These are phyloP conservation scores for Fusarium sp. DNA, from an alignment of 2,329 filamentous ascomycete genomes.

Conservation along the genomic window DNA sequence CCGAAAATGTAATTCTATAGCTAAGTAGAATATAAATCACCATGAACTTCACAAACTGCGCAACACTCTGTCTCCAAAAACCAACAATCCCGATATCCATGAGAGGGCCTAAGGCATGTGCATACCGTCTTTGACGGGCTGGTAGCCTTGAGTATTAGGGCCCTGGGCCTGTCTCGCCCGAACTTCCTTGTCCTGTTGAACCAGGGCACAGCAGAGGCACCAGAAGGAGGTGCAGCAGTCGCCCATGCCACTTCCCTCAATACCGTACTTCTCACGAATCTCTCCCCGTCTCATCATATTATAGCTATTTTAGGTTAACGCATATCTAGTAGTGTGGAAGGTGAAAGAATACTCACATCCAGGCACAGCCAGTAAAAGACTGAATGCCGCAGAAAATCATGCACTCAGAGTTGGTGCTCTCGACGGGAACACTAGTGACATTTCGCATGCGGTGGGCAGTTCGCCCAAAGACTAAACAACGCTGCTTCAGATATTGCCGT, in stretches of 20 bases:
- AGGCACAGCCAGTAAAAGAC: background rate
- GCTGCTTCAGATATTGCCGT: background rate
- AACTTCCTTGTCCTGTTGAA: conserved; percentile 21
- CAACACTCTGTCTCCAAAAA: accelerated
- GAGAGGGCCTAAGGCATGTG: background rate
- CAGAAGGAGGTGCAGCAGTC: conserved; percentile 21
- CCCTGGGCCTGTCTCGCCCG: background rate
- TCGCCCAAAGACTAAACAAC: background rate
- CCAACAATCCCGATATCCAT: background rate
- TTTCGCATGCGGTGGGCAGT: background rate
- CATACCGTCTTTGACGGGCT: background rate
- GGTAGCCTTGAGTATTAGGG: background rate
- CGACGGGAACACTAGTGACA: background rate
- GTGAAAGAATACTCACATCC: background rate
- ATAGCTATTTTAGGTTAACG: background rate
- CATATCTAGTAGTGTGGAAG: background rate
- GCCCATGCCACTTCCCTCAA: conserved; percentile 13
- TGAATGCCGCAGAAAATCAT: background rate
- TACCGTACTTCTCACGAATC: conserved; percentile 12
- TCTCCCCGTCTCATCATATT: background rate
- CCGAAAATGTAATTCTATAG: background rate
- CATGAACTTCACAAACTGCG: background rate
- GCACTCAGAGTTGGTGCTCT: background rate
- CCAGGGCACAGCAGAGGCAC: conserved; percentile 20
- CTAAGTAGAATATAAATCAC: background rate